These are phyloP conservation scores for Tetrapisispora namnaoensis DNA, from an alignment of 805 yeast species.

Conservation along the genomic window DNA sequence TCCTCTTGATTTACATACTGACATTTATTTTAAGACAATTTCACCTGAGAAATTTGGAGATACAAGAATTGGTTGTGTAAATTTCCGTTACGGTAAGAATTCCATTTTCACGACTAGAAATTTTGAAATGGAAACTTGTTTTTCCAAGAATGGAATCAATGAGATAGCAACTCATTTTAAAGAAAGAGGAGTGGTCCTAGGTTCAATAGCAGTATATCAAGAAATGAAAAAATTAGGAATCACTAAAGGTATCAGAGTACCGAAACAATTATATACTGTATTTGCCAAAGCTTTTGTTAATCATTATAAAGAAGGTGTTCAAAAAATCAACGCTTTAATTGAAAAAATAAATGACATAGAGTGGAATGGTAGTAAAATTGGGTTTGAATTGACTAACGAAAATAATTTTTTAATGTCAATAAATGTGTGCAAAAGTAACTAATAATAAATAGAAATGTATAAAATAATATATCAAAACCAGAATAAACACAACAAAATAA, in stretches of 20 bases:
- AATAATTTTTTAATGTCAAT: neutral
- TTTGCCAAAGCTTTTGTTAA: neutral
- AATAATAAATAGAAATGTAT: neutral
- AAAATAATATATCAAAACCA: too few species aligned
- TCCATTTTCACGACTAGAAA: neutral
- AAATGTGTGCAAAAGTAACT: neutral
- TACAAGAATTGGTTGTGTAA: constrained; percentile 1
- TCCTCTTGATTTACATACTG: constrained; percentile 1
- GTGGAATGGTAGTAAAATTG: constrained; percentile 1
- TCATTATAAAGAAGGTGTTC: neutral
- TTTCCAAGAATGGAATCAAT: constrained; percentile 1
- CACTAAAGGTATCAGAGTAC: neutral
- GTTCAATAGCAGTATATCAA: neutral
- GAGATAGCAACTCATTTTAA: neutral
- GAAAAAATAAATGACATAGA: neutral
- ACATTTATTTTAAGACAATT: constrained; percentile 1
- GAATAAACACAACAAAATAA: too few species aligned
- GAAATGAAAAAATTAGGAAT: neutral
- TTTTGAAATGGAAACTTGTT: constrained; percentile 4
- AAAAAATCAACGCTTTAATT: neutral
- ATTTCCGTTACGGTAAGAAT: neutral
- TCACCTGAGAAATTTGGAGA: too few species aligned
- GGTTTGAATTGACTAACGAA: neutral
- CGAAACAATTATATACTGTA: neutral
- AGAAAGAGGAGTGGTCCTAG: neutral